Base-by-base conservation (phyloP, 441 rosid genomes). In the Daphne laureola region DNA sequence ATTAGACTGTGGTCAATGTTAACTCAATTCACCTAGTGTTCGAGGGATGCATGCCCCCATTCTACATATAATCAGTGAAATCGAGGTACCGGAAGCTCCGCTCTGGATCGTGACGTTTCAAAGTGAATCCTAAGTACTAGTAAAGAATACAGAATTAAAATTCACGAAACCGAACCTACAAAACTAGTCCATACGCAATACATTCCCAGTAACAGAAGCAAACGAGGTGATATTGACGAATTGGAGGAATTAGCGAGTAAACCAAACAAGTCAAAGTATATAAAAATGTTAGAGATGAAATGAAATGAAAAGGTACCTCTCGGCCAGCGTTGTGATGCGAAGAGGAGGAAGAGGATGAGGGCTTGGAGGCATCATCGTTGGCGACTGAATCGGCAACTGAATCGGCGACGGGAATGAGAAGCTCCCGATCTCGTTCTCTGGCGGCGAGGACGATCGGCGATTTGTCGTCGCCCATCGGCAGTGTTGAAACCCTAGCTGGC, bases 341-440 rank as follows among this genome's bases (percentile, higher is more conserved):
- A 0, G 95, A 74, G 41, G 83, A 72, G 25, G 86, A 78, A 12
- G 84, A 66, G 15, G 96, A 79, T 0, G 94, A 81, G 4, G 96
- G 92, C 59, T 80, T 87, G 25, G 90, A 61, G 17, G 81, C 61
- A 49, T 69, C 69, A 52, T 66, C 77, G 38, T 31, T 21, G 43
- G 51, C 62, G 48, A 21, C 25, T 0, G 25, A 2, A 21, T 21
- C 58, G 42, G 58, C 68, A 9, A 26, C 72, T 59, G 93, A 64
- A 56, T 80, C 72, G 56, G 93, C 78, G 56, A 87, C 95, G 6
- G 92, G 96, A 61, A 93, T 90, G 45, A 90, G 86, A 60, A 90
- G 89, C 78, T 93, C 99, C 46, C 90, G 97, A 80, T 93, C 98
- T 21, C 79, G 63, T 3, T 70, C 80, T 61, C 92, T 63, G 47